These are phyloP conservation scores for Xylaria sp. DNA, from an alignment of 2,329 filamentous ascomycete species.

Conservation along the genomic window DNA sequence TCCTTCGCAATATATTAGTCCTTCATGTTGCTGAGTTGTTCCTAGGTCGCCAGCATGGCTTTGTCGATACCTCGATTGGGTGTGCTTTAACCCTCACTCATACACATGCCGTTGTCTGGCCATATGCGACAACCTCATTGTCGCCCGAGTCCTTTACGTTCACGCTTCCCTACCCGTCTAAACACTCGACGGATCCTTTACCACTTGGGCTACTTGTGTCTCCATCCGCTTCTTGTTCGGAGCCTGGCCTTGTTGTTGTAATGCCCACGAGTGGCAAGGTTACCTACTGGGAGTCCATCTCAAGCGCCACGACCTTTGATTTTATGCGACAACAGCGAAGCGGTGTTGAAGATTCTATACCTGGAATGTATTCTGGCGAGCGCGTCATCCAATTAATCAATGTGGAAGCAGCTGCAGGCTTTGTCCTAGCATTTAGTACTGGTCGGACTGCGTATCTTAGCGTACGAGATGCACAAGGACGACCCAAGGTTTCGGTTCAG, in stretches of 20 bases:
- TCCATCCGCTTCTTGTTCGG: constrained; percentile 78
- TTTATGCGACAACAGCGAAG: constrained; percentile 84
- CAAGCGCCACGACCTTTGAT: constrained; percentile 84
- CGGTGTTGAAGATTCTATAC: constrained; percentile 79
- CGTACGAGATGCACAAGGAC: constrained; percentile 86
- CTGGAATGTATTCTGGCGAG: constrained; percentile 82
- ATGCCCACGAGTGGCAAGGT: constrained; percentile 86
- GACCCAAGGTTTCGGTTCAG: constrained; percentile 81
- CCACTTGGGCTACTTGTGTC: constrained; percentile 87
- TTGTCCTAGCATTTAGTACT: constrained; percentile 84
- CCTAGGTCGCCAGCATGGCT: constrained; percentile 72
- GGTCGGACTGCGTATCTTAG: constrained; percentile 89
- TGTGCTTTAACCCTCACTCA: constrained; percentile 85
- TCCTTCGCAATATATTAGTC: not conserved
- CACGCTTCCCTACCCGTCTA: constrained; percentile 78
- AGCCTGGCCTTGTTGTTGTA: constrained; percentile 87
- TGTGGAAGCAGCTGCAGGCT: constrained; percentile 85
- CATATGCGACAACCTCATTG: constrained; percentile 76
- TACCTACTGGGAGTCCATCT: constrained; percentile 95
- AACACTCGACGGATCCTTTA: constrained; percentile 73
- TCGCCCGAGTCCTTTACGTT: constrained; percentile 84
- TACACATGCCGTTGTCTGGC: constrained; percentile 88
- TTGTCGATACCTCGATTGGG: constrained; percentile 71
- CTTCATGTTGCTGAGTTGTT: constrained; percentile 41
- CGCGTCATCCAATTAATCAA: constrained; percentile 80